Percentiles rank a stretch among this genome's conserved stretches.
phyloP scores from a whole-genome alignment of 1,284 basidiomycete species.

The Ceratorhiza oryzae-sativae region DNA sequence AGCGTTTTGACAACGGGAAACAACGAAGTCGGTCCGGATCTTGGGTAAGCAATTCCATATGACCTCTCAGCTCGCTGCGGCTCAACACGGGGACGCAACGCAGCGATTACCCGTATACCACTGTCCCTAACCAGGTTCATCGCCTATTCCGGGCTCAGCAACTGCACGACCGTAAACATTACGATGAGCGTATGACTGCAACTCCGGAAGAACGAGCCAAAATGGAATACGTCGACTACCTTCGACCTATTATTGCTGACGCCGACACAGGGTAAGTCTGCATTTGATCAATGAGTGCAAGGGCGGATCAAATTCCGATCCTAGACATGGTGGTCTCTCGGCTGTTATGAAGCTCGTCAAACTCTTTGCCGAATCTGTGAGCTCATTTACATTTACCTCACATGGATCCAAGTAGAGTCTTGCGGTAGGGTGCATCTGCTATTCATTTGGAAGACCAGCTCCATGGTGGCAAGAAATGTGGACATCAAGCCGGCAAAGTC shows the following conservation, averaged over 20 bases:
- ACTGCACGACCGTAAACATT: constrained; percentile 86
- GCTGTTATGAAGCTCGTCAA: constrained; percentile 97
- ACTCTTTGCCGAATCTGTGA: constrained; percentile 86
- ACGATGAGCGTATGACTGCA: constrained; percentile 79
- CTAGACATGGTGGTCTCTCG: constrained; percentile 88
- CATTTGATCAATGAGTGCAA: constrained; percentile 1
- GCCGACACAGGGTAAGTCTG: constrained; percentile 84
- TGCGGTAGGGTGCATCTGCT: constrained; percentile 76
- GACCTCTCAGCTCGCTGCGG: constrained; percentile 27
- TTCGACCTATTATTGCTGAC: constrained; percentile 93
- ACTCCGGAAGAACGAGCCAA: constrained; percentile 68
- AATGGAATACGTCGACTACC: constrained; percentile 83
- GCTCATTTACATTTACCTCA: constrained; percentile 42
- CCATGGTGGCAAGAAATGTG: constrained; percentile 92
- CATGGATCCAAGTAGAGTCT: not conserved
- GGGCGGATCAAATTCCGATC: not conserved
- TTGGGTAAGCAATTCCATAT: constrained; percentile 68
- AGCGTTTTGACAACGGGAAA: constrained; percentile 89
- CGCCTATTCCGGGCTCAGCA: constrained; percentile 86
- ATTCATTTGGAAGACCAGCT: constrained; percentile 94
- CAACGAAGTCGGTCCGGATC: constrained; percentile 97
- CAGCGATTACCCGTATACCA: constrained; percentile 89
- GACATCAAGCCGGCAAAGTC: constrained; percentile 93
- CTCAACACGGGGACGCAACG: not conserved
- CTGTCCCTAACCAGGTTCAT: constrained; percentile 91